A percentile compares a stretch with the other conserved stretches of the same genome.
Evolutionary conservation across 1,284 basidiomycete genomes (phyloP).

Genomic region (Irpex rosettiformis): DNA sequence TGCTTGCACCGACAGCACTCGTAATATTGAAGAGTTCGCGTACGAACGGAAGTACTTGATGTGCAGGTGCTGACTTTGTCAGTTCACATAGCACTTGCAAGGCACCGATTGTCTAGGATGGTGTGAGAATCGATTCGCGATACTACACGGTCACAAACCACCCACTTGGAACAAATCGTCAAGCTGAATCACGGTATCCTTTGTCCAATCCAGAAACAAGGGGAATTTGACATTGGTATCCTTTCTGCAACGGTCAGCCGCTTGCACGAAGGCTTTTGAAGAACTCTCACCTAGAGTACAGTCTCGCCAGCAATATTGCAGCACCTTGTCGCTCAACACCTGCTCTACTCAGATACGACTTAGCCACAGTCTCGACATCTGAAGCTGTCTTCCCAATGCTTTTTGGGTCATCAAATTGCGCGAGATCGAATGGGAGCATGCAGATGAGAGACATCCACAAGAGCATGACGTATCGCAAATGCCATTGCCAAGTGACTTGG

Average conservation of each 20-base stretch:
- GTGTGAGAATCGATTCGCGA: background rate
- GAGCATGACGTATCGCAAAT: conserved; percentile 79
- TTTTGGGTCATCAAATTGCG: conserved; percentile 71
- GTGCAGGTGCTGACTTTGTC: conserved; percentile 59
- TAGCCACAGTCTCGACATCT: conserved; percentile 58
- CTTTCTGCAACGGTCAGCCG: conserved; percentile 41
- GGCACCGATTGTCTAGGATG: conserved; percentile 59
- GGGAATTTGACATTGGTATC: conserved; percentile 52
- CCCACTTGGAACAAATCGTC: conserved; percentile 53
- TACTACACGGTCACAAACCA: background rate
- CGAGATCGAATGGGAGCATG: conserved; percentile 91
- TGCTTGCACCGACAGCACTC: conserved; percentile 36
- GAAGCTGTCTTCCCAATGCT: conserved; percentile 46
- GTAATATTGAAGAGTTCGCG: conserved; percentile 43
- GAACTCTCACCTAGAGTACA: conserved; percentile 68
- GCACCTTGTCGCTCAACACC: conserved; percentile 85
- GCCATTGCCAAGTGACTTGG: conserved; percentile 59
- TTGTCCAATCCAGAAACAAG: conserved; percentile 50
- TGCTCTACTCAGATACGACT: conserved; percentile 58
- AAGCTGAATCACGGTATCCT: conserved; percentile 31
- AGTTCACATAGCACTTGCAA: conserved; percentile 76
- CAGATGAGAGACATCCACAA: conserved; percentile 94
- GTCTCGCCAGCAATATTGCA: conserved; percentile 64
- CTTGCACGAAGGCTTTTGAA: conserved; percentile 5
- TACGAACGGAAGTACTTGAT: conserved; percentile 46